These are phyloP conservation scores for Cryphonectria parasitica DNA, from an alignment of 2,329 filamentous ascomycete genomes.

Conservation along the genomic window DNA sequence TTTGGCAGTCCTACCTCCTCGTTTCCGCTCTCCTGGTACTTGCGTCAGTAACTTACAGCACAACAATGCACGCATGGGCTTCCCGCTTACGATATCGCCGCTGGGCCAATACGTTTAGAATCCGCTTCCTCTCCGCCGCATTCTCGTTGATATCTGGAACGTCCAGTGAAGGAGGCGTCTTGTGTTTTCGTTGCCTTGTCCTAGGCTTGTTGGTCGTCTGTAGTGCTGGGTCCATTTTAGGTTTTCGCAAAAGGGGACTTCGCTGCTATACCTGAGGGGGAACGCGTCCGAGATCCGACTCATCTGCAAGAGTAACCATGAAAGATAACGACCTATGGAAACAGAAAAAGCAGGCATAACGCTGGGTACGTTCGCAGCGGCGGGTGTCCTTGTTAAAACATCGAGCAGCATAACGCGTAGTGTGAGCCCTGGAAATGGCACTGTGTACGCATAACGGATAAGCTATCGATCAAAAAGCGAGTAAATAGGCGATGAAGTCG, in stretches of 20 bases:
- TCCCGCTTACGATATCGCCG: conserved; percentile 51
- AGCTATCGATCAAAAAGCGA: neutral
- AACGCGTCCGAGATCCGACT: neutral
- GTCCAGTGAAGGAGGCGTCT: conserved; percentile 44
- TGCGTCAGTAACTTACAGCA: conserved; percentile 23
- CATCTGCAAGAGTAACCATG: neutral
- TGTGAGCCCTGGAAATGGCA: neutral
- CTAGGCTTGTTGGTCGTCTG: conserved; percentile 28
- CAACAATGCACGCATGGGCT: neutral
- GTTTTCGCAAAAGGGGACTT: neutral
- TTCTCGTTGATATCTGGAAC: conserved; percentile 55
- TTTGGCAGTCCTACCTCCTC: conserved; percentile 22
- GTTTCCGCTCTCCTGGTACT: conserved; percentile 37
- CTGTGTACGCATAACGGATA: conserved; percentile 18
- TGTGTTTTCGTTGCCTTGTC: conserved; percentile 45
- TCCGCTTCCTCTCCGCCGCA: conserved; percentile 56
- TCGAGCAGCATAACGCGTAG: conserved; percentile 11
- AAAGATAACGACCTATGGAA: neutral
- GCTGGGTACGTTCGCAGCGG: neutral
- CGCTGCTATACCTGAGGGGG: neutral
- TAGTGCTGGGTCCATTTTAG: neutral
- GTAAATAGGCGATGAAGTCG: neutral
- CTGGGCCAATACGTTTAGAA: conserved; percentile 59
- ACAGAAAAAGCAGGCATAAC: conserved; percentile 1
- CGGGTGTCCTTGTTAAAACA: neutral